These are phyloP conservation scores for Obba rivulosa DNA, from an alignment of 768 basidiomycete species.

Conservation along the genomic window DNA sequence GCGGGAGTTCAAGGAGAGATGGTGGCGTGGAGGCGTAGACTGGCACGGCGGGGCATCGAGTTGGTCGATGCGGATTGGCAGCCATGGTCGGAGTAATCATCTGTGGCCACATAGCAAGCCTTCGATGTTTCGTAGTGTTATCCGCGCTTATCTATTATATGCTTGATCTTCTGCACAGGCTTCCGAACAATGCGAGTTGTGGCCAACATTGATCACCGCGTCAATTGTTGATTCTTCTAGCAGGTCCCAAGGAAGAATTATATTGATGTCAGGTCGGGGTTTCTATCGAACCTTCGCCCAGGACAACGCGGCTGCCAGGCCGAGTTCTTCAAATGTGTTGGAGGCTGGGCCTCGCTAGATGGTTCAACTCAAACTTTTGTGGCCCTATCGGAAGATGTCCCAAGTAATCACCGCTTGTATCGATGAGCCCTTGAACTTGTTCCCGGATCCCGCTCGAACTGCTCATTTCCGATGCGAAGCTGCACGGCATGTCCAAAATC, in stretches of 20 bases:
- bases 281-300: neutral
- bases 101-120: neutral
- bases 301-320: too few species aligned
- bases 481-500: too few species aligned
- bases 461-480: too few species aligned
- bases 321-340: too few species aligned
- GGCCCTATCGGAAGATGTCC: too few species aligned
- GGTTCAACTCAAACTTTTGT: too few species aligned
- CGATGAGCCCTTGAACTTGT: too few species aligned
- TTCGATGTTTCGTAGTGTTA: neutral
- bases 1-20: conserved; percentile 82
- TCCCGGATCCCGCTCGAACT: too few species aligned
- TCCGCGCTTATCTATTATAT: neutral
- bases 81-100: conserved; percentile 16
- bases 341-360: too few species aligned
- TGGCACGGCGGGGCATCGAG: conserved; percentile 51
- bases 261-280: neutral
- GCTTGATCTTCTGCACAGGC: neutral
- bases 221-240: neutral
- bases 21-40: conserved; percentile 62
- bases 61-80: conserved; percentile 75
- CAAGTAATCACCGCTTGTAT: too few species aligned
- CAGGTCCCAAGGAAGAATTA: neutral
- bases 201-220: neutral
- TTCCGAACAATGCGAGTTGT: neutral